Base-by-base conservation (phyloP, 106 monocot genomes). In the Dendrobium chrysotoxum region DNA sequence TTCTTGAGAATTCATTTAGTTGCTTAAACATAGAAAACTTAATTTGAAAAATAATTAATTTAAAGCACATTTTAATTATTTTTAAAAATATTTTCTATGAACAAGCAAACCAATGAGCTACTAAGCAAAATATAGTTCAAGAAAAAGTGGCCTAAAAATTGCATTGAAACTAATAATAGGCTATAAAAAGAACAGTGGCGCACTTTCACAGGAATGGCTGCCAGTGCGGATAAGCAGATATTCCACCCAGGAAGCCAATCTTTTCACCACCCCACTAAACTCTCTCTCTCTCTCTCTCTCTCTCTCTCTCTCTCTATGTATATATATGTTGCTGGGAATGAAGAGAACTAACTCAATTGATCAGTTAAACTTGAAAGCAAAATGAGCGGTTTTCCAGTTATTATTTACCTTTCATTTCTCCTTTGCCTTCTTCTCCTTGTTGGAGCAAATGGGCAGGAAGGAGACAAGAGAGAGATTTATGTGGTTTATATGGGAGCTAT, bases 401-500 rank as follows among this genome's bases (percentile, higher is more conserved):
- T 77, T 15, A 0, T 7, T 20, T 18, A 20, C 64, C 3, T 75
- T 3, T 53, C 55, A 5, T 40, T 67, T 61, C 31, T 77, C 16
- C 39, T 75, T 54, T 54, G 39, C 26, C 66, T 77, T 42, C 42
- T 80, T 5, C 72, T 76, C 9, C 28, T 20, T 2, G 44, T 10
- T 44, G 66, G 13, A 17, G 75, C 21, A 10, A 67, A 57, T 31
- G 83, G 55, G 76, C 21, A 64, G 65, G 47, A 75, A 28, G 81
- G 45, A 26, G 84, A 86, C 45, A 53, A 67, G 53, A 87, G 80
- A 53, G 70, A 86, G 16, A 70, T 84, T 42, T 92, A 92, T 66
- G 75, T 89, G 10, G 86, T 89, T 28, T 92, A 92, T 78, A 84
- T 89, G 89, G 92, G 92, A 23, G 85, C 84, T 47, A 75, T 83